A percentile compares a stretch with the other conserved stretches of the same genome.
These are phyloP conservation scores for Salix dunnii DNA, from an alignment of 345 rosid genomes.

Conservation along the genomic window DNA sequence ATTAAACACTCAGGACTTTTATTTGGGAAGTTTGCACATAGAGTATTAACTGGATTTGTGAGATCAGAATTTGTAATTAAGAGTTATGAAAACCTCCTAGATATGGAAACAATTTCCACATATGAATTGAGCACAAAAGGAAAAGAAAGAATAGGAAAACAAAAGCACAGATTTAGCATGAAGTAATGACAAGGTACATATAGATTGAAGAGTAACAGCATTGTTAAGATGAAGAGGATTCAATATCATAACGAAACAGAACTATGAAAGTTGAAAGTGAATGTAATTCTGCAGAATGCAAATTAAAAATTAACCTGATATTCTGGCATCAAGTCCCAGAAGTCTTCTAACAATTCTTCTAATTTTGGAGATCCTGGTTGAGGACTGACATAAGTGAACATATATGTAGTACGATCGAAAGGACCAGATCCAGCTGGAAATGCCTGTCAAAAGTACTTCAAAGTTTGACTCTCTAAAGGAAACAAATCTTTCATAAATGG, in stretches of 20 bases:
- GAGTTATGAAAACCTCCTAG: neutral
- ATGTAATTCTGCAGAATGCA: conserved; percentile 1
- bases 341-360: conserved; percentile 82
- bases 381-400: conserved; percentile 90
- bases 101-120: neutral
- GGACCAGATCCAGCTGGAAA: conserved; percentile 97
- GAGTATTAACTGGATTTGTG: no score
- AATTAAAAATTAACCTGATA: conserved; percentile 60
- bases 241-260: conserved; percentile 7
- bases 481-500: neutral
- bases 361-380: conserved; percentile 67
- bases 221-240: neutral
- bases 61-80: no score
- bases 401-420: conserved; percentile 85
- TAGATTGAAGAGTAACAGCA: neutral
- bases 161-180: neutral
- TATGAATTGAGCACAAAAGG: neutral
- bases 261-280: neutral
- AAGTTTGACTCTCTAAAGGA: conserved; percentile 7
- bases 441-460: conserved; percentile 50
- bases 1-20: no score
- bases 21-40: no score
- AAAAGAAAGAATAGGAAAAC: neutral
- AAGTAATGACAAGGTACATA: neutral
- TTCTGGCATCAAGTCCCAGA: conserved; percentile 85